phyloP scores from a whole-genome alignment of 1,284 basidiomycete genomes.

The Athelia sp. region DNA sequence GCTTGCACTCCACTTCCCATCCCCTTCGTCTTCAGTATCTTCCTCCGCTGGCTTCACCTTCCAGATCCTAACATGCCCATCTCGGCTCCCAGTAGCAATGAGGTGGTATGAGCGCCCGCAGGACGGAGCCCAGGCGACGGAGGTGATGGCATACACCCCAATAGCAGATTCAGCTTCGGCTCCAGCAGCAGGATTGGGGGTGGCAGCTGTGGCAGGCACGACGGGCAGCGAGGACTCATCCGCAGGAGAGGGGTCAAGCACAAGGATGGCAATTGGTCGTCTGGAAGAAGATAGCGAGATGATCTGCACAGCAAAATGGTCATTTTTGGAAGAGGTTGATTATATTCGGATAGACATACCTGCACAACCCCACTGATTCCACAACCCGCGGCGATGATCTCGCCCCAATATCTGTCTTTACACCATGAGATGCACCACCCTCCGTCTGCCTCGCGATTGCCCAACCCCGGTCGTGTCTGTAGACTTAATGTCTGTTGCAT shows the following conservation, averaged over 20 bases:
- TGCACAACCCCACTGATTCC: constrained; percentile 74
- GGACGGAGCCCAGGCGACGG: constrained; percentile 86
- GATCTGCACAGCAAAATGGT: constrained; percentile 31
- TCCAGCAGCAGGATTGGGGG: constrained; percentile 11
- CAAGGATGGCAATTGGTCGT: constrained; percentile 36
- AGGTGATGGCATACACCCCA: constrained; percentile 61
- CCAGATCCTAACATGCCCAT: constrained; percentile 88
- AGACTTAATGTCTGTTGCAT: constrained; percentile 27
- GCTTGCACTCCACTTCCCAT: constrained; percentile 64
- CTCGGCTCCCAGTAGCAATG: constrained; percentile 81
- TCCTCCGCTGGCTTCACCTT: constrained; percentile 56
- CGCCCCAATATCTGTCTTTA: constrained; percentile 91
- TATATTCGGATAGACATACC: constrained; percentile 48
- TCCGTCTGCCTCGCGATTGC: constrained; percentile 76
- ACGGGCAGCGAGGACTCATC: constrained; percentile 5
- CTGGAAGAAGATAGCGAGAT: constrained; percentile 56
- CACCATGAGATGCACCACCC: constrained; percentile 95
- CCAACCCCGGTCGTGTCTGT: constrained; percentile 46
- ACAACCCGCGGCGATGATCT: constrained; percentile 72
- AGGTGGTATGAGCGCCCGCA: constrained; percentile 91
- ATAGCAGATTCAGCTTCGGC: constrained; percentile 26
- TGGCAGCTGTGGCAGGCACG: constrained; percentile 4
- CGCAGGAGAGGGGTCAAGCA: constrained; percentile 35
- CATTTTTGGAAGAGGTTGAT: background rate
- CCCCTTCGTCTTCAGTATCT: constrained; percentile 31